Conservation (phyloP, 352 stramenopile genomes). For the Blastocystis sp. region DNA sequence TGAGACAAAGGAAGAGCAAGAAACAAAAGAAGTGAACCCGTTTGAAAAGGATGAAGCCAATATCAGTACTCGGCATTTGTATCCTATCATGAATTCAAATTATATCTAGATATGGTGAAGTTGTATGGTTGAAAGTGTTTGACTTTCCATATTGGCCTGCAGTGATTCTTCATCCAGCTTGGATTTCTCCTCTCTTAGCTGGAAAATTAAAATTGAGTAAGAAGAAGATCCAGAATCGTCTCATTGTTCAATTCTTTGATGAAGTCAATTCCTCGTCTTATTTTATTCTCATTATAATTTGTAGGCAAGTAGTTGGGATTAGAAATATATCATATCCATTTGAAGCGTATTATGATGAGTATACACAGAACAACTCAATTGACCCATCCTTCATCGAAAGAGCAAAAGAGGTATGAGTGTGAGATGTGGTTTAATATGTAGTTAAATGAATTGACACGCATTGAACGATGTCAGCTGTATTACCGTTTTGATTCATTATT, state of each 20-base stretch:
- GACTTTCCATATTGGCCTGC: slow-evolving; percentile 52
- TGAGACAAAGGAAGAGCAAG: neutral
- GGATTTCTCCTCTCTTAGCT: neutral
- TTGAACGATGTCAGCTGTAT: neutral
- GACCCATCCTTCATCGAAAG: slow-evolving; percentile 6
- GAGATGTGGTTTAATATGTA: neutral
- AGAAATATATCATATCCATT: slow-evolving; percentile 63
- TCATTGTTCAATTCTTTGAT: slow-evolving; percentile 62
- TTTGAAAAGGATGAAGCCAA: slow-evolving; percentile 31
- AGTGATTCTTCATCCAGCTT: slow-evolving; percentile 46
- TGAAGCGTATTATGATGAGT: slow-evolving; percentile 36
- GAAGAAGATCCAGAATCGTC: slow-evolving; percentile 53
- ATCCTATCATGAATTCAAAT: neutral
- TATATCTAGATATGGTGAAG: slow-evolving; percentile 40
- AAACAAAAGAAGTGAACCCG: neutral
- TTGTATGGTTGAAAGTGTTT: slow-evolving; percentile 53
- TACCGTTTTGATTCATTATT: neutral
- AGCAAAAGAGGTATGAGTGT: neutral
- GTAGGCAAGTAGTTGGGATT: slow-evolving; percentile 59
- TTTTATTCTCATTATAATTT: neutral
- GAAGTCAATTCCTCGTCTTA: slow-evolving; percentile 39
- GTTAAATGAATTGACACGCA: slow-evolving; percentile 8
- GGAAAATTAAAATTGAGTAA: slow-evolving; percentile 41
- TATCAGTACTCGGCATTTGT: slow-evolving; percentile 24
- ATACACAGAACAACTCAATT: slow-evolving; percentile 36